phyloP scores from a whole-genome alignment of 2,329 filamentous ascomycete species.

The Stachybotrys echinatus region DNA sequence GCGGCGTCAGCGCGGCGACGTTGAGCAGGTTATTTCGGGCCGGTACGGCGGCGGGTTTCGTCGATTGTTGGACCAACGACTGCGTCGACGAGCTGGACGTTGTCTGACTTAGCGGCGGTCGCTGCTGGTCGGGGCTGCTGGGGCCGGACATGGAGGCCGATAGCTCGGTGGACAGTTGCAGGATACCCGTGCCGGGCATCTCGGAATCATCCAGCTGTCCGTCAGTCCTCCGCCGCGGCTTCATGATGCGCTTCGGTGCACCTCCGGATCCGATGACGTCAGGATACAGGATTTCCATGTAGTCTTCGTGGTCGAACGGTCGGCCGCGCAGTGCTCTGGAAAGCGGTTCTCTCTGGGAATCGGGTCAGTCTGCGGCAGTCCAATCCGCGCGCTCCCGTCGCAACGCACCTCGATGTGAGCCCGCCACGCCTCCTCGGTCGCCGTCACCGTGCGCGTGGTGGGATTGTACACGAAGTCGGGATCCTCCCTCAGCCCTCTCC shows the following conservation, averaged over 20 bases:
- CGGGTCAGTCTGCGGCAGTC: not conserved
- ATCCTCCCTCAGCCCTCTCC: constrained; percentile 53
- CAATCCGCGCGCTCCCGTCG: not conserved
- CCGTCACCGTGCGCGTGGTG: constrained; percentile 44
- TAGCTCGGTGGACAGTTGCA: constrained; percentile 36
- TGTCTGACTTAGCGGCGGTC: constrained; percentile 22
- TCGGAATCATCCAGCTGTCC: constrained; percentile 41
- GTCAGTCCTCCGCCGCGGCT: constrained; percentile 45
- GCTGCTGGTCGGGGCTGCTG: constrained; percentile 17
- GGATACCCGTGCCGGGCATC: constrained; percentile 40
- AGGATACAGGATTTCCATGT: constrained; percentile 55
- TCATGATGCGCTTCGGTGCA: constrained; percentile 54
- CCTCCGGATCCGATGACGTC: constrained; percentile 56
- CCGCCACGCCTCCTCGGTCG: constrained; percentile 52
- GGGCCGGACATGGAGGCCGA: constrained; percentile 14
- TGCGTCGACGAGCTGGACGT: constrained; percentile 16
- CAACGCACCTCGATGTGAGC: constrained; percentile 49
- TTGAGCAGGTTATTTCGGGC: constrained; percentile 21
- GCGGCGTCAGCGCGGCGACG: constrained; percentile 45
- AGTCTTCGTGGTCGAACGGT: constrained; percentile 56
- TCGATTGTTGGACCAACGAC: constrained; percentile 16
- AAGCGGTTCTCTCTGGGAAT: constrained; percentile 47
- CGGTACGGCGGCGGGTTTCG: constrained; percentile 7
- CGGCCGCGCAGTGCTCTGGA: constrained; percentile 52
- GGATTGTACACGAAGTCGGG: constrained; percentile 52